phyloP scores from a whole-genome alignment of 2,329 filamentous ascomycete genomes.

The Aschersonia sp. region DNA sequence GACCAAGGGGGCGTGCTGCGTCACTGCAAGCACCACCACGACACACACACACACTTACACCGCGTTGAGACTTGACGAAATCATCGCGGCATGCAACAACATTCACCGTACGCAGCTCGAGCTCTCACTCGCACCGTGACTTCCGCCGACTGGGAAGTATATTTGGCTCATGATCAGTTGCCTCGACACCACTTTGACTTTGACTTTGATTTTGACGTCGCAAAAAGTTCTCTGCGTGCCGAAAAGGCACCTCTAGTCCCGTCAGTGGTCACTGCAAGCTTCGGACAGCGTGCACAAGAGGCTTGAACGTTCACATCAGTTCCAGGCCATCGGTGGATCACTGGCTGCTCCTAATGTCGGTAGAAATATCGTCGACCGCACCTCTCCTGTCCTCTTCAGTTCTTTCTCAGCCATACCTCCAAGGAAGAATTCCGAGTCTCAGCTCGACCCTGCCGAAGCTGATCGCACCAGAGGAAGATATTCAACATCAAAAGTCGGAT shows the following conservation, averaged over 20 bases:
- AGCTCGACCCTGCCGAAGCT: conserved; percentile 10
- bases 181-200: too few relatives aligned
- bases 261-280: too few relatives aligned
- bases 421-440: conserved; percentile 7
- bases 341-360: conserved; percentile 12
- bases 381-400: conserved; percentile 8
- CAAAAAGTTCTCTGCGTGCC: too few relatives aligned
- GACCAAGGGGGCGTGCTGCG: neutral
- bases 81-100: neutral
- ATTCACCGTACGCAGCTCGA: neutral
- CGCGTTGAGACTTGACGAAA: neutral
- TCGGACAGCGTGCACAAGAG: too few relatives aligned
- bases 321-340: neutral
- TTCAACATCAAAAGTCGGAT: conserved; percentile 5
- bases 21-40: neutral
- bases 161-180: too few relatives aligned
- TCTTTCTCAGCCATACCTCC: neutral
- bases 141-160: neutral
- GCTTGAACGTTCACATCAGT: neutral
- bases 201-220: too few relatives aligned
- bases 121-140: neutral
- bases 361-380: conserved; percentile 8
- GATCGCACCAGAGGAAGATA: neutral
- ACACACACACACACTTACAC: neutral
- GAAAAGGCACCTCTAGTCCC: too few relatives aligned